Percentiles rank a stretch among this genome's conserved stretches.
Evolutionary conservation across 1,284 basidiomycete genomes (phyloP).

Genomic region (Cystobasidium slooffiae): DNA sequence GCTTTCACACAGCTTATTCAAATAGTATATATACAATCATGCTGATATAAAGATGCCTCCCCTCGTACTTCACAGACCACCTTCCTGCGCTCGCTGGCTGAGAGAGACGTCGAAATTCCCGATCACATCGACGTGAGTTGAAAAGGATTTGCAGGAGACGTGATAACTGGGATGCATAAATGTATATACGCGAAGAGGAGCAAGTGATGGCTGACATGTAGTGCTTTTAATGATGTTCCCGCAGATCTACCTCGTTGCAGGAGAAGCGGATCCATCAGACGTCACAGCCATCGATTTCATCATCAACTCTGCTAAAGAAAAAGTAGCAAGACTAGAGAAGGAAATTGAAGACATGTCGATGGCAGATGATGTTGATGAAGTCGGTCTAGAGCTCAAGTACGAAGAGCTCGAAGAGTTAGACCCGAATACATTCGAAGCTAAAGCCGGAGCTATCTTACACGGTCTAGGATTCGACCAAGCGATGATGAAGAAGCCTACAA

Average conservation of each 20-base stretch:
- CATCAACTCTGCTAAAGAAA: constrained; percentile 85
- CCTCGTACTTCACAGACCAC: constrained; percentile 57
- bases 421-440: constrained; percentile 91
- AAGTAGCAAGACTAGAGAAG: constrained; percentile 93
- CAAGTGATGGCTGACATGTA: not conserved
- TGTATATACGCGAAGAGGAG: not conserved
- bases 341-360: constrained; percentile 91
- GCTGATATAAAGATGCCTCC: not conserved
- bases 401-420: constrained; percentile 98
- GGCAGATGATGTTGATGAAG: constrained; percentile 86
- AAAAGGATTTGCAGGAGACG: not conserved
- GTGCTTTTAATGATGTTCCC: not conserved
- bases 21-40: not conserved
- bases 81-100: constrained; percentile 69
- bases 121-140: constrained; percentile 76
- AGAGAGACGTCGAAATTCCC: constrained; percentile 93
- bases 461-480: constrained; percentile 88
- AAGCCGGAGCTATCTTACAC: constrained; percentile 92
- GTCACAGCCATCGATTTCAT: constrained; percentile 96
- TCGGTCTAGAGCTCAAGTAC: constrained; percentile 83
- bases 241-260: constrained; percentile 90
- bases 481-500: constrained; percentile 97
- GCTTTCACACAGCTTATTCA: constrained; percentile 48
- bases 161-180: not conserved
- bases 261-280: constrained; percentile 96